Evolutionary conservation across 2,329 filamentous ascomycete species (phyloP), one percentile per base, ranked within the genome.

Genomic region (Fusarium hostae): DNA sequence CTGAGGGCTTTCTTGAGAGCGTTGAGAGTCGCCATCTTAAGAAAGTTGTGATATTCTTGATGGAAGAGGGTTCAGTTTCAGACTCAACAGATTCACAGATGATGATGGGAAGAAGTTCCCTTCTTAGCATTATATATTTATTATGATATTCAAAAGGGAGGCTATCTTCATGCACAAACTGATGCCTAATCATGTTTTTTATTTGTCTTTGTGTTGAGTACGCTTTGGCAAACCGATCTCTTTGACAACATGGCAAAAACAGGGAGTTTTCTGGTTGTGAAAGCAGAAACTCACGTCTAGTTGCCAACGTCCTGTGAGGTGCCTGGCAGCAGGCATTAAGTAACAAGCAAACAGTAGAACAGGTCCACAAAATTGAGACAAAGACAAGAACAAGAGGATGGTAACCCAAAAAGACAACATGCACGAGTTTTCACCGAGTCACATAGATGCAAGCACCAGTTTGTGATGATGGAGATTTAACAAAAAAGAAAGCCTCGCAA

Each of bases 1-100:
- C 75, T 75, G 3, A 87, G 81, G 24, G 79, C 77, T n/a, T 13
- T 6, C 74, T 85, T 86, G 6, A 88, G 78, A 44, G 73, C 73
- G 41, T 84, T 71, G 61, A 87, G 80, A 59, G 81, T 86, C 16
- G 66, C 63, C 74, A 76, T 76, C 1, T 15, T 18, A 16, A 16
- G 30, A 3, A 22, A 18, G 15, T 13, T 32, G 5, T 13, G 6
- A 5, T 32, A 9, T 10, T 9, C 12, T 32, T 10, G 13, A 10
- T 22, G 7, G 5, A 47, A n/a, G 15, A 22, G 7, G n/a, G 8
- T 22, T 22, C 2, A 18, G 15, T 48, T 4, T 9, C 2, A 5
- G 6, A 9, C 6, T 18, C 8, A 15, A n/a, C 9, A 32, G 8
- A 18, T 26, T 18, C 1, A 18, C 16, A 44, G 41, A 24, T 16